Base-by-base conservation (phyloP, 2,329 filamentous ascomycete genomes). In the Dactylellina drechsleri region DNA sequence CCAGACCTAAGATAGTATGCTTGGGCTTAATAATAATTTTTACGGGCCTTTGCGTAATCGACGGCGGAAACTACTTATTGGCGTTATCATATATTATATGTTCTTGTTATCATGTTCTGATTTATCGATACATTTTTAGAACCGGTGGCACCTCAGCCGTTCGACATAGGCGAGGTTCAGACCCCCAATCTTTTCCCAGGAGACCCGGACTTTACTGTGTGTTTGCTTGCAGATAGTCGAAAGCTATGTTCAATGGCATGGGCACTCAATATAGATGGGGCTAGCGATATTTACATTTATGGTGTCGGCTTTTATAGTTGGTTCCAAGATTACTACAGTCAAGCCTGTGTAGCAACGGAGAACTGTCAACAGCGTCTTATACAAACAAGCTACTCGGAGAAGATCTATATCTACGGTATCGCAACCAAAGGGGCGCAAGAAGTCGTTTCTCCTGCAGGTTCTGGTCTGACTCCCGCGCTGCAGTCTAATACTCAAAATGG, bases 221-320 rank as follows among this genome's bases (percentile, higher is more conserved):
- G 81, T 76, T 7, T 2, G 2, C 5, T 40, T n/a, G 36, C 10
- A 12, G 26, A 10, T 28, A 26, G 52, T 57, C 78, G 59, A 77
- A 23, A 60, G 67, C 7, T 79, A 71, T 82, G 81, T 76, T 77
- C 77, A 76, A 82, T 82, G 64, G 81, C 82, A 5, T 79, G 77
- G 71, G 81, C 79, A 12, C 68, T 82, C 1, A 79, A 79, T 18
- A 75, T 83, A 26, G 10, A 67, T 18, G n/a, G 61, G 2, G 76
- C 73, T 40, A 54, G n/a, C 2, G 28, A 66, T 26, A 47, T 77
- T 4, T 59, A 73, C 53, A 50, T 77, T n/a, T 77, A 77, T 53
- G 73, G 73, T 4, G 67, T 67, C n/a, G 76, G 76, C 18, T 64
- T 77, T 23, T 84, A 78, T 53, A 59, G 49, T 47, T 64, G 59